These are phyloP conservation scores for Ophiosphaerella herpotricha DNA, from an alignment of 2,329 filamentous ascomycete species.

Conservation along the genomic window DNA sequence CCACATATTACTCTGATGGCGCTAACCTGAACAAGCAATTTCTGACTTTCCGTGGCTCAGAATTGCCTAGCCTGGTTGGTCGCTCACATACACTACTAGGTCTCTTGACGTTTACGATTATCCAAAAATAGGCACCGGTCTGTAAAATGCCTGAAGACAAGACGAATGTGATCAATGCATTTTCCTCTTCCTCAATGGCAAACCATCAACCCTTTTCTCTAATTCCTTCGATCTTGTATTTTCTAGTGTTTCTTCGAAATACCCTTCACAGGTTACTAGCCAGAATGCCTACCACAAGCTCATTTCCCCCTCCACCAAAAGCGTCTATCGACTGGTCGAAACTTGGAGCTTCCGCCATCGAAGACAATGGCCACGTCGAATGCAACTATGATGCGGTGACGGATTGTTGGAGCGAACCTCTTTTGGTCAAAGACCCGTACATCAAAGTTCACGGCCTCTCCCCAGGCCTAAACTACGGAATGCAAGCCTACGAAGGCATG, in stretches of 20 bases:
- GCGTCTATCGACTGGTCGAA: slow-evolving; percentile 17
- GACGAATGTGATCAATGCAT: not conserved
- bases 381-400: slow-evolving; percentile 12
- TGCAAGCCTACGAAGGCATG: slow-evolving; percentile 28
- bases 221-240: not conserved
- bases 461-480: slow-evolving; percentile 26
- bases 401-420: slow-evolving; percentile 19
- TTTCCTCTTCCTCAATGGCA: not conserved
- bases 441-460: slow-evolving; percentile 26
- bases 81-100: no score
- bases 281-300: slow-evolving; percentile 3
- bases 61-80: no score
- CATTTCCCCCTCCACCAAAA: slow-evolving; percentile 14
- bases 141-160: no score
- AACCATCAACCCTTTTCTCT: not conserved
- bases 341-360: slow-evolving; percentile 11
- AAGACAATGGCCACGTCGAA: slow-evolving; percentile 28
- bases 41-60: no score
- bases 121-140: no score
- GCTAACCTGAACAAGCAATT: no score
- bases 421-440: slow-evolving; percentile 17
- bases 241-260: not conserved
- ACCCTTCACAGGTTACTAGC: not conserved
- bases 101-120: no score
- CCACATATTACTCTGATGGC: no score